A percentile compares a stretch with the other conserved stretches of the same genome.
phyloP scores from a whole-genome alignment of 129 eudicot species.

The Pittosporum tobira region DNA sequence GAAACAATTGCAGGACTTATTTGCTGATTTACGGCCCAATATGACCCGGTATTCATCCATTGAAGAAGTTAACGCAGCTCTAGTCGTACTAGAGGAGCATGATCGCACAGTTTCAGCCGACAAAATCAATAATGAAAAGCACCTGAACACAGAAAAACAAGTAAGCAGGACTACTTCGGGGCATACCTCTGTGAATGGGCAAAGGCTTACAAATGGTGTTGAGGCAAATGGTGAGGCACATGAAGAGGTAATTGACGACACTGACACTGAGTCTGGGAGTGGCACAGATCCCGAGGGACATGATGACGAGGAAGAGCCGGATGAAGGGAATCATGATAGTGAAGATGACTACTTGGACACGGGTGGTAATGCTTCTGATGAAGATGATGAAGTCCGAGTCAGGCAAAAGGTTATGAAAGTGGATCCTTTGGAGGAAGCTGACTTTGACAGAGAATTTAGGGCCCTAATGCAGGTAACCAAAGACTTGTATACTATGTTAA shows the following conservation, averaged over 20 bases:
- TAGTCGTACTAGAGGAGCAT: slow-evolving; percentile 74
- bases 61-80: slow-evolving; percentile 72
- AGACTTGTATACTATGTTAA: not conserved
- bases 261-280: slow-evolving; percentile 75
- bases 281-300: slow-evolving; percentile 61
- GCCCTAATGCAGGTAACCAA: slow-evolving; percentile 72
- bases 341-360: slow-evolving; percentile 67
- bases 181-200: slow-evolving; percentile 45
- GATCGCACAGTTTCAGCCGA: slow-evolving; percentile 47
- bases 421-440: slow-evolving; percentile 91
- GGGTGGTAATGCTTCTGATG: slow-evolving; percentile 59
- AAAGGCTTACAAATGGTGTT: slow-evolving; percentile 41
- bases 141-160: slow-evolving; percentile 39
- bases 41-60: slow-evolving; percentile 78
- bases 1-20: slow-evolving; percentile 59
- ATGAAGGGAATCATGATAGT: slow-evolving; percentile 56
- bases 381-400: slow-evolving; percentile 81
- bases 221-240: slow-evolving; percentile 73
- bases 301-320: slow-evolving; percentile 62
- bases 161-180: slow-evolving; percentile 37
- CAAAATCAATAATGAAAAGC: slow-evolving; percentile 56
- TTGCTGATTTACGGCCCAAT: slow-evolving; percentile 82
- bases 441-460: slow-evolving; percentile 73
- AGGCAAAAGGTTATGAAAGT: slow-evolving; percentile 65
- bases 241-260: slow-evolving; percentile 49